Evolutionary conservation across 1,139 yeast genomes (phyloP).

Genomic region (Candida glucosophila): DNA sequence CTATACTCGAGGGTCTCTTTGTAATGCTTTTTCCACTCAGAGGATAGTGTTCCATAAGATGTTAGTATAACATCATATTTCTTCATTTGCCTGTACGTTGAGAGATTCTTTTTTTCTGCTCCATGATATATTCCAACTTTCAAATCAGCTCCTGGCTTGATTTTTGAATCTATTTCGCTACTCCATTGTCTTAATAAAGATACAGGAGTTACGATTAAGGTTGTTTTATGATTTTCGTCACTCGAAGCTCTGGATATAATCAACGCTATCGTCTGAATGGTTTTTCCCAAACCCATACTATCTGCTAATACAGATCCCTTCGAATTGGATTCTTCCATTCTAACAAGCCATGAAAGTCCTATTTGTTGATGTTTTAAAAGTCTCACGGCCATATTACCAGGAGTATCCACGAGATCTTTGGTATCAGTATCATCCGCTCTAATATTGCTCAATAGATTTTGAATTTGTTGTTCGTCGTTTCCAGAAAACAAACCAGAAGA

Average conservation of each 20-base stretch:
- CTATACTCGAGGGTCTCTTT: conserved; percentile 22
- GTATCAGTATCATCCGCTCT: conserved; percentile 46
- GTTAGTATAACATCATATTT: conserved; percentile 68
- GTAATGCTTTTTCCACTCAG: conserved; percentile 61
- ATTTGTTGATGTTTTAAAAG: conserved; percentile 77
- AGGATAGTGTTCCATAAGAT: conserved; percentile 67
- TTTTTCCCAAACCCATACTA: conserved; percentile 93
- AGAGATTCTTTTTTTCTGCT: conserved; percentile 25
- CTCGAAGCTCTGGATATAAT: conserved; percentile 47
- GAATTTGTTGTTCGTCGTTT: conserved; percentile 31
- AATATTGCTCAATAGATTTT: conserved; percentile 57
- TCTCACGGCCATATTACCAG: conserved; percentile 55
- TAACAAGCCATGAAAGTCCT: conserved; percentile 75
- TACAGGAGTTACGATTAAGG: conserved; percentile 79
- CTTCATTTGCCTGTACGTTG: conserved; percentile 37
- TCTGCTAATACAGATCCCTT: conserved; percentile 85
- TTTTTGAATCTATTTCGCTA: conserved; percentile 58
- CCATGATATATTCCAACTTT: conserved; percentile 59
- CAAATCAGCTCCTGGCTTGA: conserved; percentile 39
- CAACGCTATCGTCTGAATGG: conserved; percentile 71
- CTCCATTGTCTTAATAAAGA: conserved; percentile 81
- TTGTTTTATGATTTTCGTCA: conserved; percentile 37
- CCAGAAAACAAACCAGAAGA: conserved; percentile 15
- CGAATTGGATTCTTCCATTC: conserved; percentile 49
- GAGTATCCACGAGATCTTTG: conserved; percentile 48